Evolutionary conservation across 805 yeast genomes (phyloP).

Genomic region (Lachancea mirantina): DNA sequence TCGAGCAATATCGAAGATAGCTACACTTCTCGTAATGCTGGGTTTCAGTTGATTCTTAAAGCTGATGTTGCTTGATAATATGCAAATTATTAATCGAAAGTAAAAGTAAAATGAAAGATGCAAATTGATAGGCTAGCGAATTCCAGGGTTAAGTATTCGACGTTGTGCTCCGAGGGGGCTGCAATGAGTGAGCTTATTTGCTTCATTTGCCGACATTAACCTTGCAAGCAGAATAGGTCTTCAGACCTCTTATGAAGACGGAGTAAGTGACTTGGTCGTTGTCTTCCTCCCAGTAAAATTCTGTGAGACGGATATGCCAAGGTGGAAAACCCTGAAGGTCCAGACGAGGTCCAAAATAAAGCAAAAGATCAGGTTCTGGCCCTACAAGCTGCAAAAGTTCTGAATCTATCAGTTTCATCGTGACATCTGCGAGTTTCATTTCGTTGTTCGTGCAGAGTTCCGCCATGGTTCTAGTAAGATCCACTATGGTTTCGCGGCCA

Average conservation of each 20-base stretch:
- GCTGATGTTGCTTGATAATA: no score
- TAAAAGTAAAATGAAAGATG: no score
- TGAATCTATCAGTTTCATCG: constrained; percentile 66
- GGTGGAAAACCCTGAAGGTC: constrained; percentile 96
- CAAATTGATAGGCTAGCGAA: no score
- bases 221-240: constrained; percentile 70
- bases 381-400: constrained; percentile 73
- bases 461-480: constrained; percentile 78
- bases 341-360: constrained; percentile 77
- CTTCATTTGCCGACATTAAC: constrained; percentile 75
- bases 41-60: no score
- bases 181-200: no score
- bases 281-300: constrained; percentile 86
- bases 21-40: no score
- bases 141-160: no score
- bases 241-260: constrained; percentile 72
- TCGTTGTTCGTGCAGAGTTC: constrained; percentile 60
- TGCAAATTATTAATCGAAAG: no score
- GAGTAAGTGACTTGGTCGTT: constrained; percentile 74
- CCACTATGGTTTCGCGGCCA: constrained; percentile 87
- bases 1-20: no score
- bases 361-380: constrained; percentile 83
- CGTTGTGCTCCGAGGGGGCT: no score
- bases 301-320: constrained; percentile 90
- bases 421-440: constrained; percentile 57